Evolutionary conservation across 495 filamentous ascomycete species (phyloP).

Genomic region (Massariosphaeria phaeospora): DNA sequence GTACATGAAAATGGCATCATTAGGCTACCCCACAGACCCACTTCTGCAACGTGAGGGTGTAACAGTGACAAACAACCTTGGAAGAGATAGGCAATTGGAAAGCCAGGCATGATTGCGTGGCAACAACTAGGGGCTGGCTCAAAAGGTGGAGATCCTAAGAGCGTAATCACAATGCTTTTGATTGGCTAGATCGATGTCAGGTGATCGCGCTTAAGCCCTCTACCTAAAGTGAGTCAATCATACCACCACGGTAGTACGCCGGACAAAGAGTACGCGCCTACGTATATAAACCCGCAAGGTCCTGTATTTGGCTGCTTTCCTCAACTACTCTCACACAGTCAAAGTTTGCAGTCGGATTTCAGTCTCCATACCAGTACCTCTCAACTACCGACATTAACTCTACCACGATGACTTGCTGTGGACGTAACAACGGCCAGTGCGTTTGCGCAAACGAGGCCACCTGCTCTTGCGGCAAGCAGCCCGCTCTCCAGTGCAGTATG

Average conservation of each 20-base stretch:
- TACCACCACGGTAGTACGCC: neutral
- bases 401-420: conserved; percentile 61
- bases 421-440: conserved; percentile 51
- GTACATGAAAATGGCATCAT: too few relatives aligned
- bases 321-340: neutral
- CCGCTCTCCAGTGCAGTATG: conserved; percentile 69
- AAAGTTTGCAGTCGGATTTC: too few relatives aligned
- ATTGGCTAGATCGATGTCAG: conserved; percentile 9
- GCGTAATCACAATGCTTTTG: too few relatives aligned
- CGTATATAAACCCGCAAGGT: conserved; percentile 10
- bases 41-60: neutral
- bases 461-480: conserved; percentile 86
- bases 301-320: conserved; percentile 1
- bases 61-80: neutral
- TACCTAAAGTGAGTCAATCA: neutral
- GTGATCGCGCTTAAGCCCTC: neutral
- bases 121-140: too few relatives aligned
- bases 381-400: neutral
- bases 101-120: conserved; percentile 7
- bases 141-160: too few relatives aligned
- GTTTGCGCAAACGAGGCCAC: conserved; percentile 61
- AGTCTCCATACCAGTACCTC: too few relatives aligned
- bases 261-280: too few relatives aligned
- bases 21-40: neutral
- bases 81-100: neutral